Conservation (phyloP, 164 flowering plant genomes). For the Nelumbo lutea region DNA sequence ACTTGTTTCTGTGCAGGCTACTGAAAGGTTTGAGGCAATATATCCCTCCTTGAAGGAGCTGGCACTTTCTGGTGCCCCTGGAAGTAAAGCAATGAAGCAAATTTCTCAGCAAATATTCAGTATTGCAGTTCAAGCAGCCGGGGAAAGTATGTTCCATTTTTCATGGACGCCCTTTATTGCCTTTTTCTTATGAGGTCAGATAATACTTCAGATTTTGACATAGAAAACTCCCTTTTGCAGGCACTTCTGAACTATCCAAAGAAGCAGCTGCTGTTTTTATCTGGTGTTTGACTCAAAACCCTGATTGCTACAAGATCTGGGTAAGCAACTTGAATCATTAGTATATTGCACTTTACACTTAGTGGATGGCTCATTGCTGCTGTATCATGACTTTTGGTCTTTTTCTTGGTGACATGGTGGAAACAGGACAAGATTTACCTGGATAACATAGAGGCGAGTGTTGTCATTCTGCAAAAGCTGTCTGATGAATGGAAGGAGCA, state of each 20-base stretch:
- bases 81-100: constrained; percentile 89
- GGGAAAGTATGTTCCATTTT: constrained; percentile 45
- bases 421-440: constrained; percentile 66
- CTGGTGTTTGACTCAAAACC: constrained; percentile 68
- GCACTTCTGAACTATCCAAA: constrained; percentile 44
- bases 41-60: constrained; percentile 81
- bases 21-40: constrained; percentile 84
- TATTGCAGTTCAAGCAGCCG: constrained; percentile 47
- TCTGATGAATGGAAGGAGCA: constrained; percentile 55
- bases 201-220: constrained; percentile 2
- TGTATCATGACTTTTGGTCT: background rate
- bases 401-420: constrained; percentile 1
- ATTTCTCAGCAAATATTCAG: constrained; percentile 57
- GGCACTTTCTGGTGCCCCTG: constrained; percentile 76
- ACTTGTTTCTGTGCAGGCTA: constrained; percentile 46
- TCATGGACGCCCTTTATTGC: no score
- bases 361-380: background rate
- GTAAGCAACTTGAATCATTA: constrained; percentile 31
- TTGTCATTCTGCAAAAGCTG: constrained; percentile 53
- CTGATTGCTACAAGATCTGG: constrained; percentile 83
- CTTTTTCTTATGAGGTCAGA: background rate
- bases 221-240: constrained; percentile 32
- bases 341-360: background rate
- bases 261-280: constrained; percentile 61
- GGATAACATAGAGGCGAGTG: constrained; percentile 74